These are phyloP conservation scores for Plantago ovata DNA, from an alignment of 257 asterid genomes.

Conservation along the genomic window DNA sequence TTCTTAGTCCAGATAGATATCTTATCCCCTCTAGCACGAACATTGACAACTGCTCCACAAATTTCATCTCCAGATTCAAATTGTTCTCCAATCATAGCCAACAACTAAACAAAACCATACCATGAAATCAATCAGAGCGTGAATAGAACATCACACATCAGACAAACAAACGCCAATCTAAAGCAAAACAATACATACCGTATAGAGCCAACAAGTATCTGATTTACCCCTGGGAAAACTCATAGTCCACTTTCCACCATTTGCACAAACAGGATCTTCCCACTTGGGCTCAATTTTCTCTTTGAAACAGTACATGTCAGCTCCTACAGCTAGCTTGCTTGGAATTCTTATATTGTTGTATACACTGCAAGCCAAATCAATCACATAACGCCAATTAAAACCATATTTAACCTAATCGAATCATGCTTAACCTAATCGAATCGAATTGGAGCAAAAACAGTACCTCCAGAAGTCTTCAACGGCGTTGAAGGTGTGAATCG, in stretches of 20 bases:
- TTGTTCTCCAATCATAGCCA: conserved; percentile 97
- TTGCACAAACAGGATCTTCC: conserved; percentile 95
- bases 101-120: conserved; percentile 45
- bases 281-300: conserved; percentile 81
- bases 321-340: conserved; percentile 70
- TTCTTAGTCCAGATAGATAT: conserved; percentile 88
- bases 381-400: neutral
- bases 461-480: conserved; percentile 65
- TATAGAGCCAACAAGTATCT: conserved; percentile 79
- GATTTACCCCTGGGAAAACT: conserved; percentile 53
- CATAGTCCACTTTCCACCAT: conserved; percentile 92
- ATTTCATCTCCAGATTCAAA: conserved; percentile 94
- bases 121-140: neutral
- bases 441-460: neutral
- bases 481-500: conserved; percentile 42
- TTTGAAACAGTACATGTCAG: conserved; percentile 87
- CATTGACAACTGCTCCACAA: conserved; percentile 94
- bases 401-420: neutral
- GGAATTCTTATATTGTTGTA: conserved; percentile 77
- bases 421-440: neutral
- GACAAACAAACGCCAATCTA: neutral
- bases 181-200: conserved; percentile 48
- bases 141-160: conserved; percentile 1
- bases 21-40: conserved; percentile 66
- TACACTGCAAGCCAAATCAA: conserved; percentile 44